Evolutionary conservation across 139 green algal genomes (phyloP).

Genomic region (Tetraselmis chui): DNA sequence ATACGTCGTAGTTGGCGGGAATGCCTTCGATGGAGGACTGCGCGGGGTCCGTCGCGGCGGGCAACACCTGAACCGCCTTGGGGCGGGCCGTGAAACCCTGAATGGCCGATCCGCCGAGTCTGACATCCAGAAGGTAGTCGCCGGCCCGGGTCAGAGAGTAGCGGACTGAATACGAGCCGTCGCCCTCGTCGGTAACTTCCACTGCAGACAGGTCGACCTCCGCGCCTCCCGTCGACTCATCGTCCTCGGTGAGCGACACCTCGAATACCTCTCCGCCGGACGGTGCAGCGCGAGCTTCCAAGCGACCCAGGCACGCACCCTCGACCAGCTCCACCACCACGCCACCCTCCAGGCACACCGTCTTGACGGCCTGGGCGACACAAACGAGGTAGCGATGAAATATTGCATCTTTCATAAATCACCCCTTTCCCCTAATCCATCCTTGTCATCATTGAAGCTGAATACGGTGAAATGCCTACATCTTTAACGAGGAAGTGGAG

Average conservation of each 20-base stretch:
- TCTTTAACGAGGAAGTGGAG: no score
- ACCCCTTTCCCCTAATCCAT: no score
- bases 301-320: background rate
- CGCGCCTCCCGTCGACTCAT: background rate
- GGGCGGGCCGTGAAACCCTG: background rate
- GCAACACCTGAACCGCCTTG: conserved; percentile 6
- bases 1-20: background rate
- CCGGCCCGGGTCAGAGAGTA: conserved; percentile 7
- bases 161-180: conserved; percentile 8
- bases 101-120: background rate
- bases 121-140: conserved; percentile 15
- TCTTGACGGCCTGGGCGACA: background rate
- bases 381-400: background rate
- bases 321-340: background rate
- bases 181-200: conserved; percentile 9
- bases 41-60: conserved; percentile 1
- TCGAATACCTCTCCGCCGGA: background rate
- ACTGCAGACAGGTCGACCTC: background rate
- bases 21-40: conserved; percentile 5
- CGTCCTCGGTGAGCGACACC: background rate
- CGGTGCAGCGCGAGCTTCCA: background rate
- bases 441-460: no score
- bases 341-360: background rate
- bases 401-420: no score
- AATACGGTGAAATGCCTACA: no score